Percentiles rank a stretch among this genome's conserved stretches.
phyloP scores from a whole-genome alignment of 139 green algal genomes.

The Microglena sp. region DNA sequence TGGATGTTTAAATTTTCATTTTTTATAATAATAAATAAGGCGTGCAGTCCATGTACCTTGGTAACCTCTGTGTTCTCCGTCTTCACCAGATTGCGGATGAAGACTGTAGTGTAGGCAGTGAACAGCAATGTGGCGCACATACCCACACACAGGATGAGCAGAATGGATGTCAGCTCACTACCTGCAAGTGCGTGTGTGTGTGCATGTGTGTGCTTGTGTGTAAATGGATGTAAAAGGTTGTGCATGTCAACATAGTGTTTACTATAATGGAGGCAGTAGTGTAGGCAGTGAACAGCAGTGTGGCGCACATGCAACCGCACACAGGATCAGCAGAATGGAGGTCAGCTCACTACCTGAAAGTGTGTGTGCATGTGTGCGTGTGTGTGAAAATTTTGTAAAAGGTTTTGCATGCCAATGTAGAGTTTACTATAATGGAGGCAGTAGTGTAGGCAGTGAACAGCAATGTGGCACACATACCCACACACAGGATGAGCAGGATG shows the following conservation, averaged over 20 bases:
- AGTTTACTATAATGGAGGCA: too few species aligned
- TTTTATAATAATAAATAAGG: too few species aligned
- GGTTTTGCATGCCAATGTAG: too few species aligned
- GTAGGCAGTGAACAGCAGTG: conserved; percentile 50
- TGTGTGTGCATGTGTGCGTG: too few species aligned
- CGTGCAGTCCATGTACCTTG: too few species aligned
- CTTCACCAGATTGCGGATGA: conserved; percentile 37
- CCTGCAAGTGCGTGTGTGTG: conserved; percentile 24
- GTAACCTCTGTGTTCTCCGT: conserved; percentile 42
- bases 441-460: conserved; percentile 48
- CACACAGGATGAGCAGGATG: conserved; percentile 31
- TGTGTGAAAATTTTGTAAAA: too few species aligned
- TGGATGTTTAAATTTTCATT: too few species aligned
- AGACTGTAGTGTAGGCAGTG: conserved; percentile 44
- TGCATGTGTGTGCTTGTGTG: too few species aligned
- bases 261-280: conserved; percentile 47
- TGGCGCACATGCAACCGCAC: conserved; percentile 41
- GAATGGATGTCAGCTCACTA: conserved; percentile 30
- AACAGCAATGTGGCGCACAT: conserved; percentile 50
- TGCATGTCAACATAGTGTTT: too few species aligned
- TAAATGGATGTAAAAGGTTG: too few species aligned
- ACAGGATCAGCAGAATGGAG: conserved; percentile 36
- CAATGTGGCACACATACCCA: conserved; percentile 50
- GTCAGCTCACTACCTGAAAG: conserved; percentile 25
- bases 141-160: conserved; percentile 34